Evolutionary conservation across 805 yeast species (phyloP).

Genomic region (Kuraishia piskuri): DNA sequence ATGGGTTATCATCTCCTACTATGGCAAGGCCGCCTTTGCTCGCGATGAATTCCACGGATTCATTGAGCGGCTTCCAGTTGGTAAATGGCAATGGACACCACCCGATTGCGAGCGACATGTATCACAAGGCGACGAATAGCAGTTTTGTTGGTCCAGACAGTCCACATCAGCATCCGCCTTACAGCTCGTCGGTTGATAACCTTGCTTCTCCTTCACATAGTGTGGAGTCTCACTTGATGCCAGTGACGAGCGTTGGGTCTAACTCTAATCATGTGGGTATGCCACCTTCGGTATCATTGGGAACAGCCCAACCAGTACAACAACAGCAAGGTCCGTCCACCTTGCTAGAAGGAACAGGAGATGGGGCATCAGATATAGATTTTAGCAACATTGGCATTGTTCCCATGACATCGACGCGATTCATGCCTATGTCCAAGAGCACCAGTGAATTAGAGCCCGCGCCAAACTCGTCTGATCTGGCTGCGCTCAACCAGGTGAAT

Average conservation of each 20-base stretch:
- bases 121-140: constrained; percentile 9
- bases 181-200: not conserved
- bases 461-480: not conserved
- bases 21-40: constrained; percentile 15
- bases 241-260: not conserved
- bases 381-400: not conserved
- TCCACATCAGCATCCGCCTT: not conserved
- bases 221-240: not conserved
- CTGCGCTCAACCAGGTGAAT: not conserved
- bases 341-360: not conserved
- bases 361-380: not conserved
- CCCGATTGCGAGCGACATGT: constrained; percentile 23
- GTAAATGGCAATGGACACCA: constrained; percentile 23
- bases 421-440: not conserved
- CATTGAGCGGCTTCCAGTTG: constrained; percentile 15
- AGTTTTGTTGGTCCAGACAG: not conserved
- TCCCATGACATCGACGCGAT: not conserved
- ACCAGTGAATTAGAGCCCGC: not conserved
- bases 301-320: not conserved
- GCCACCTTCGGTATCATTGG: not conserved
- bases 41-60: constrained; percentile 14
- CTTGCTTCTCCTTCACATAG: not conserved
- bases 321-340: not conserved
- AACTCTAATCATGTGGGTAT: not conserved
- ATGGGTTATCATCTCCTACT: constrained; percentile 2